Percentiles rank a stretch among this genome's conserved stretches.
phyloP scores from a whole-genome alignment of 495 filamentous ascomycete genomes.

The Echria macrotheca region DNA sequence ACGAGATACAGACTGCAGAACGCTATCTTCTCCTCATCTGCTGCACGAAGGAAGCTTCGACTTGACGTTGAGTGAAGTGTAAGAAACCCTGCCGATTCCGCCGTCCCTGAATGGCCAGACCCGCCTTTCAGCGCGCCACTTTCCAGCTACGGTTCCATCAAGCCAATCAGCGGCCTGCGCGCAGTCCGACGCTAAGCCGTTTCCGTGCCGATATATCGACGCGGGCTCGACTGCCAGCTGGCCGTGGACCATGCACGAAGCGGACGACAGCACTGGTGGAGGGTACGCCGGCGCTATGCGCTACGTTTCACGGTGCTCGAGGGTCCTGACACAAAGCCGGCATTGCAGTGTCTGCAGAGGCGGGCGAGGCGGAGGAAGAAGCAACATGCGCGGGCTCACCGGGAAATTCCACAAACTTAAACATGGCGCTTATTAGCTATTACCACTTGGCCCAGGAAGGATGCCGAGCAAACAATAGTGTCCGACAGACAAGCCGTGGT shows the following conservation, averaged over 20 bases:
- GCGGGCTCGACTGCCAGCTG: slow-evolving; percentile 2
- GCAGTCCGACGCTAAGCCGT: slow-evolving; percentile 18
- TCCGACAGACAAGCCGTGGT: slow-evolving; percentile 3
- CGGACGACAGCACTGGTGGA: neutral
- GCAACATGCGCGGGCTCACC: neutral
- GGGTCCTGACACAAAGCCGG: neutral
- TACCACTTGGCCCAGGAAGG: neutral
- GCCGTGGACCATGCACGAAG: slow-evolving; percentile 8
- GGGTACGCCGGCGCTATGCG: slow-evolving; percentile 1
- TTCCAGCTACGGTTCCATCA: neutral
- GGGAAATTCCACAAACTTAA: neutral
- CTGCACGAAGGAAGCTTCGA: no score
- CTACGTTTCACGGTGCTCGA: neutral
- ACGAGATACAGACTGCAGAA: no score
- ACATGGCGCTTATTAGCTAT: no score
- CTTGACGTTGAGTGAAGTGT: slow-evolving; percentile 8
- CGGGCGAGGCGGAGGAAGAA: neutral
- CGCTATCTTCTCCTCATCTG: no score
- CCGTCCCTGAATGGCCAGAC: slow-evolving; percentile 5
- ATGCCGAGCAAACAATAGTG: slow-evolving; percentile 1
- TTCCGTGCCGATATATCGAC: slow-evolving; percentile 16
- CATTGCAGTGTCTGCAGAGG: neutral
- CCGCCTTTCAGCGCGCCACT: slow-evolving; percentile 23
- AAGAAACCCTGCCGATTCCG: neutral
- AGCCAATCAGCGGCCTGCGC: slow-evolving; percentile 14